Evolutionary conservation across 1,139 yeast genomes (phyloP).

Genomic region (Geotrichum siamense): DNA sequence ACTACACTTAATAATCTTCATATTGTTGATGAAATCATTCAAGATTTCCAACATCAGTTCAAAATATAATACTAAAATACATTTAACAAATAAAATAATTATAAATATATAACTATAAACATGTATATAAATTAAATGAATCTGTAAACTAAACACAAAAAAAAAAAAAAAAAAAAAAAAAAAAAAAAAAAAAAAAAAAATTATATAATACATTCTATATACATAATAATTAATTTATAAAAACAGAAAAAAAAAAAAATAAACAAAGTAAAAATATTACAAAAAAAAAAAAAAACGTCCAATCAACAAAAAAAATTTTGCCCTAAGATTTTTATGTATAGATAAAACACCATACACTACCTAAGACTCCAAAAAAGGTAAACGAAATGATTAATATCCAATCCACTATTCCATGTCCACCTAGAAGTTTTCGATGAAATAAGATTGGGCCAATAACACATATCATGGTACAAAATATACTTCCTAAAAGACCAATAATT

Average conservation of each 20-base stretch:
- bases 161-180: no score
- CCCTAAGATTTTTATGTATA: no score
- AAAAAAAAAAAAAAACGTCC: no score
- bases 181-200: no score
- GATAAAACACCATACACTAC: constrained; percentile 28
- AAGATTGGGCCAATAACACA: constrained; percentile 71
- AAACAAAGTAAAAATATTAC: no score
- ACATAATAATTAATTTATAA: constrained; percentile 3
- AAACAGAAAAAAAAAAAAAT: no score
- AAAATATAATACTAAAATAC: no score
- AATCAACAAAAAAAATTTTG: no score
- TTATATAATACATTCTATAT: not conserved
- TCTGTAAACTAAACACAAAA: no score
- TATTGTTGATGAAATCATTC: constrained; percentile 69
- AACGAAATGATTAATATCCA: constrained; percentile 39
- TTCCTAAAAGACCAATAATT: constrained; percentile 75
- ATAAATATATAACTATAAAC: not conserved
- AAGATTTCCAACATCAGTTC: constrained; percentile 16
- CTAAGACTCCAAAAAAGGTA: constrained; percentile 28
- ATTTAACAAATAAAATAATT: not conserved
- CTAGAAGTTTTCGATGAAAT: constrained; percentile 54
- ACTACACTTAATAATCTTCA: constrained; percentile 87
- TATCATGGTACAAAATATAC: constrained; percentile 71
- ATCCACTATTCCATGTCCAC: constrained; percentile 39
- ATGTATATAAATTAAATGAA: not conserved